Evolutionary conservation across 2,329 filamentous ascomycete genomes (phyloP), one percentile per base, ranked within the genome.

Genomic region (Ceratocystis huliohia): DNA sequence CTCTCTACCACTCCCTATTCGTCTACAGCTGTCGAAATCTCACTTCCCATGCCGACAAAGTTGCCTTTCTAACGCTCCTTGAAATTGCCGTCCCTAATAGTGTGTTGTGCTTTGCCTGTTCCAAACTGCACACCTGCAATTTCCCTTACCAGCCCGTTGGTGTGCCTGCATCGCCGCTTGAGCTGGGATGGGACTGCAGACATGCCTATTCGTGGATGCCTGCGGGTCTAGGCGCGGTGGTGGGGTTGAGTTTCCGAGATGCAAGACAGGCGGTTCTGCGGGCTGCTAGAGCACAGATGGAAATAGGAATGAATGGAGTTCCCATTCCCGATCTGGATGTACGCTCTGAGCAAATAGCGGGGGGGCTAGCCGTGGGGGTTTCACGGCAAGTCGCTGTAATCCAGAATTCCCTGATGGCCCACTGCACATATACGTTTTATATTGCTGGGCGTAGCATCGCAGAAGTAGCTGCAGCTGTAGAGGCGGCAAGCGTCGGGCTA

Each of bases 181-280:
- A 68, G 20, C 48, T 68, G 15, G 67, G 67, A 6, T 64, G 67
- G 64, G 46, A 57, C 28, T 68, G 67, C 64, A 41, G 44, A n/a
- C 61, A 59, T 20, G 56, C 46, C 37, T 56, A 66, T 61, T 61
- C 67, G 25, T 68, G 67, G 67, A 45, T 45, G 41, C 67, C 67
- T 4, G 63, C 62, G 15, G 56, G 56, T 5, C 13, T 28, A 13
- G 64, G 59, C 1, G 53, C 30, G 3, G 48, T n/a, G 15, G 15
- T 61, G 15, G 67, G 67, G 0, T 13, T 68, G 10, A 63, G 57
- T 10, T 68, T 68, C 64, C 64, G 59, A 7, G 67, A 68, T 28
- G 67, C 64, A 8, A 50, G 67, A 15, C 44, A 53, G 48, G 64
- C 61, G 1, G 63, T 62, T 28, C 28, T 56, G 46, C 45, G 37